A percentile compares a stretch with the other conserved stretches of the same genome.
Conservation (phyloP, 1,284 basidiomycete genomes). For the Cryptococcus sp. region DNA sequence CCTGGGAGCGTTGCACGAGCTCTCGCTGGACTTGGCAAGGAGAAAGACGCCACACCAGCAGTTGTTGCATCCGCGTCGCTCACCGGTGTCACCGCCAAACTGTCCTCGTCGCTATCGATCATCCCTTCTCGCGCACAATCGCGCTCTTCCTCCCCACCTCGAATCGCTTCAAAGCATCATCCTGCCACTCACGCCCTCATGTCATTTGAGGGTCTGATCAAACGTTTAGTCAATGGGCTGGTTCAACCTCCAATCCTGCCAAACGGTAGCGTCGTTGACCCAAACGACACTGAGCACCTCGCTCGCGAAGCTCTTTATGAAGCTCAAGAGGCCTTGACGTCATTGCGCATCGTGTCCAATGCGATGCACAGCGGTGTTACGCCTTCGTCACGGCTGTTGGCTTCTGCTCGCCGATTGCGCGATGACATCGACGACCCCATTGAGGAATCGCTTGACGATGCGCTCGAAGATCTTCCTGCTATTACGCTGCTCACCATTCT, state of each 20-base stretch:
- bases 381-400: conserved; percentile 24
- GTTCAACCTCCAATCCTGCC: conserved; percentile 47
- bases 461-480: conserved; percentile 53
- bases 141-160: conserved; percentile 49
- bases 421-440: conserved; percentile 48
- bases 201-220: conserved; percentile 51
- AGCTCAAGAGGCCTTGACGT: conserved; percentile 51
- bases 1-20: conserved; percentile 46
- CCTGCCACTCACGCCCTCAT: conserved; percentile 47
- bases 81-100: conserved; percentile 39
- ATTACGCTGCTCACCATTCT: conserved; percentile 49
- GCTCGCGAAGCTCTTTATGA: conserved; percentile 53
- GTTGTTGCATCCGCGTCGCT: conserved; percentile 33
- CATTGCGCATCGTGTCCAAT: conserved; percentile 44
- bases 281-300: conserved; percentile 46
- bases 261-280: conserved; percentile 29
- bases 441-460: conserved; percentile 51
- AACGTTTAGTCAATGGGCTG: conserved; percentile 47
- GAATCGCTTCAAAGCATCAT: conserved; percentile 28
- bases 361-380: conserved; percentile 39
- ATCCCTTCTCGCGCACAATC: conserved; percentile 44
- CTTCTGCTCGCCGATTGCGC: conserved; percentile 34
- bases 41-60: conserved; percentile 33
- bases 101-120: conserved; percentile 39
- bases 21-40: conserved; percentile 36